Evolutionary conservation across 371 early-diverging fungal genomes (phyloP).

Genomic region (Umbelopsis sp.): DNA sequence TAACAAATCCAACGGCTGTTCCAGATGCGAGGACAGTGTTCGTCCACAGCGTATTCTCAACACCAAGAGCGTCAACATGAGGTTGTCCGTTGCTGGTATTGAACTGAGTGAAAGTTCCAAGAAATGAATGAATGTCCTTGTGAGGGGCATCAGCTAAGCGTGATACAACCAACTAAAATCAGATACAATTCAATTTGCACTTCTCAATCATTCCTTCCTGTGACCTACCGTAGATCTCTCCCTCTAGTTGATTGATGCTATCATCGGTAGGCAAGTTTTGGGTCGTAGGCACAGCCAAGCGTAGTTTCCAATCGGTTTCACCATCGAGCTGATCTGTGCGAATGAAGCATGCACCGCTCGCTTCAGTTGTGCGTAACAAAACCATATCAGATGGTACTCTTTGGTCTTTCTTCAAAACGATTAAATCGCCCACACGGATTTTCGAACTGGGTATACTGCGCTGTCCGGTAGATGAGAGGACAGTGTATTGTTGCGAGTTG

Average conservation of each 20-base stretch:
- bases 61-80: constrained; percentile 73
- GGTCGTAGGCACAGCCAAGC: constrained; percentile 80
- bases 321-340: constrained; percentile 99
- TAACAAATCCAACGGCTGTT: constrained; percentile 87
- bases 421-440: constrained; percentile 94
- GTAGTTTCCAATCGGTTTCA: constrained; percentile 99
- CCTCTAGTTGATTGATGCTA: constrained; percentile 62
- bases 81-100: constrained; percentile 51
- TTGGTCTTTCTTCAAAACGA: constrained; percentile 91
- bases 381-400: constrained; percentile 93
- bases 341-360: constrained; percentile 93
- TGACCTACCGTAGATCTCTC: constrained; percentile 72
- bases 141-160: constrained; percentile 86
- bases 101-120: constrained; percentile 77
- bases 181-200: background rate
- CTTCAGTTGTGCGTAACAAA: constrained; percentile 86
- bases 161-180: constrained; percentile 14
- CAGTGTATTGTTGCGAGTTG: constrained; percentile 83
- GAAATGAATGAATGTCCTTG: constrained; percentile 96
- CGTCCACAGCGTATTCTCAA: constrained; percentile 98
- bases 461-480: constrained; percentile 60
- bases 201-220: background rate
- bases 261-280: constrained; percentile 73
- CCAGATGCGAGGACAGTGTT: constrained; percentile 98
- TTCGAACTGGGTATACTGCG: constrained; percentile 80